Base-by-base conservation (phyloP, 108 stramenopile genomes). In the Schizochytrium sp. region DNA sequence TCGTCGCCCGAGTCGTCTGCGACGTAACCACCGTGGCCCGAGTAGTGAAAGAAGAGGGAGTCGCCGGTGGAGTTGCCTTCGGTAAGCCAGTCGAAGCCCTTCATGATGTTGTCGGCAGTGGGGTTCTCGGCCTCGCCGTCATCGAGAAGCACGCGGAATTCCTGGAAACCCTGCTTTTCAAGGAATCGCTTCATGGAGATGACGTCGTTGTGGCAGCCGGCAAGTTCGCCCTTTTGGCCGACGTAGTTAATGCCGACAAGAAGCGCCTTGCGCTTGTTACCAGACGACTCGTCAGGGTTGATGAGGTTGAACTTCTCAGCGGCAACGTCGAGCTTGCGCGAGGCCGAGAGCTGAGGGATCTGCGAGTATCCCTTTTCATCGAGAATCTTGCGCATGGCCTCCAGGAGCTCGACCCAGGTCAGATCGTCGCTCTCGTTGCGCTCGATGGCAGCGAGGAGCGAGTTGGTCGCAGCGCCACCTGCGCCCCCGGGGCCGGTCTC, bases 201-300 rank as follows among this genome's bases (percentile, higher is more conserved):
- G n/a, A 96, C 96, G 90, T 97, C 97, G 87, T 97, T 97, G 95
- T 96, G 95, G 92, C 97, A 97, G 41, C 97, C 97, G 87, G 91
- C 91, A 63, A 97, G 92, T 88, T 97, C 92, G 23, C 96, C 96
- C 57, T 94, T 91, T 89, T 95, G 94, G 87, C 97, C 96, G 5
- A 94, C 92, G 93, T 98, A 98, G 93, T 98, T 98, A 76, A 98
- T 98, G 48, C 97, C 95, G 58, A 97, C 94, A 55, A 97, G 89
- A 12, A 97, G 89, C 8, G 97, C 97, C 48, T 53, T 47, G 29
- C 96, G 91, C 72, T 92, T 87, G 57, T 90, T 91, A 16, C 92
- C 51, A 23, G 76, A 83, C 12, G 76, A 25, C 76, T 83, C 91
- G 69, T 92, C 91, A 57, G 57, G 87, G 48, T 87, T 89, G 83